Conservation (phyloP, 345 rosid species). For the Eucalyptus albens region DNA sequence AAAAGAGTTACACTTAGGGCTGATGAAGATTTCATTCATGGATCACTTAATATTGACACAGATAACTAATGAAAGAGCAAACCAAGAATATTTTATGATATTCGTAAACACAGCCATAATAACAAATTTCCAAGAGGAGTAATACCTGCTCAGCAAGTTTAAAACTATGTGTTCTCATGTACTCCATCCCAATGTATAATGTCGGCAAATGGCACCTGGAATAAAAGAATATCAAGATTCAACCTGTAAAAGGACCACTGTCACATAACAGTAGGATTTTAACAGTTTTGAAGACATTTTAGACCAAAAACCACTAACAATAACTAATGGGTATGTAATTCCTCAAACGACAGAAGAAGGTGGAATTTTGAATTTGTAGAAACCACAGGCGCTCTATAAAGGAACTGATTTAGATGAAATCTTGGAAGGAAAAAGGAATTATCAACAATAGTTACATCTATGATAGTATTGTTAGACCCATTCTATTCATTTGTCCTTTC, state of each 20-base stretch:
- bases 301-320: background rate
- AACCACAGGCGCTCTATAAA: background rate
- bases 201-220: slow-evolving; percentile 98
- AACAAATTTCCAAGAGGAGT: background rate
- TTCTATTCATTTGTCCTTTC: background rate
- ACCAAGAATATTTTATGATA: background rate
- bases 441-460: background rate
- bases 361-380: background rate
- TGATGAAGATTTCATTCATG: background rate
- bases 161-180: slow-evolving; percentile 93
- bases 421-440: background rate
- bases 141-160: slow-evolving; percentile 97
- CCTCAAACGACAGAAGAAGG: background rate
- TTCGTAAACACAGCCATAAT: background rate
- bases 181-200: slow-evolving; percentile 96
- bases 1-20: background rate
- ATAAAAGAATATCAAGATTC: slow-evolving; percentile 68
- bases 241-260: slow-evolving; percentile 52
- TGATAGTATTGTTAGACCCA: background rate
- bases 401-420: background rate
- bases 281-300: background rate
- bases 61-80: background rate
- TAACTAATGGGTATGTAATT: background rate
- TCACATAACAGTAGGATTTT: slow-evolving; percentile 37
- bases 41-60: background rate